A percentile compares a stretch with the other conserved stretches of the same genome.
These are phyloP conservation scores for Suhomyces bokatorum DNA, from an alignment of 1,139 yeast genomes.

Conservation along the genomic window DNA sequence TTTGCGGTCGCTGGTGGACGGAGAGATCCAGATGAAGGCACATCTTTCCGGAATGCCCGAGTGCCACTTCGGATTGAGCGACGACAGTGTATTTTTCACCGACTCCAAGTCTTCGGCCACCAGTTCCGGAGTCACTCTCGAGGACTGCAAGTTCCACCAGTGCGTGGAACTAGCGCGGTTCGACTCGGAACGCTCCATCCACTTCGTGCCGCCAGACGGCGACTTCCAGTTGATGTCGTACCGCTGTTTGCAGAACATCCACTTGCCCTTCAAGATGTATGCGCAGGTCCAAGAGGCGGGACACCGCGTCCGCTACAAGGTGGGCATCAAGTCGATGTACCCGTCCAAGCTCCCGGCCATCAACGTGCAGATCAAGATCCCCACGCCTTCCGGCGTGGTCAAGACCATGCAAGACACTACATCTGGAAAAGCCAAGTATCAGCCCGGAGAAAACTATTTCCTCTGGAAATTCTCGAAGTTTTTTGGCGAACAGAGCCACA, in stretches of 20 bases:
- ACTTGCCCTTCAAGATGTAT: constrained; percentile 70
- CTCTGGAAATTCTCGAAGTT: constrained; percentile 73
- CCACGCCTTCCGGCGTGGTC: constrained; percentile 65
- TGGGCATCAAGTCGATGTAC: constrained; percentile 63
- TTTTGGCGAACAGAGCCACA: constrained; percentile 65
- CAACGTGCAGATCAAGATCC: constrained; percentile 63
- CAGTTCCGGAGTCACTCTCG: constrained; percentile 52
- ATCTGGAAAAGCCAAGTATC: constrained; percentile 68
- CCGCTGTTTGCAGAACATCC: constrained; percentile 53
- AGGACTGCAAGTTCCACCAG: constrained; percentile 87
- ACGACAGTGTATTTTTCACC: constrained; percentile 30
- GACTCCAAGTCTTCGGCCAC: constrained; percentile 7
- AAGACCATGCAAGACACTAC: constrained; percentile 53
- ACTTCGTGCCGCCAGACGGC: constrained; percentile 90
- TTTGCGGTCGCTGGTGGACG: constrained; percentile 73
- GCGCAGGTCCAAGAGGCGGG: constrained; percentile 62
- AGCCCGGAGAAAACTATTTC: constrained; percentile 63
- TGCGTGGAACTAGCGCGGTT: constrained; percentile 74
- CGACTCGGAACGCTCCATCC: constrained; percentile 64
- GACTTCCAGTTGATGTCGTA: constrained; percentile 86
- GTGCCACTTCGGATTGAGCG: constrained; percentile 64
- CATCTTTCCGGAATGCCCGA: constrained; percentile 75
- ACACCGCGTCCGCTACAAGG: constrained; percentile 52
- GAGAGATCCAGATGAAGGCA: constrained; percentile 69
- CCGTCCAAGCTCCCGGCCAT: constrained; percentile 65